These are phyloP conservation scores for Speleostelium caveatum DNA, from an alignment of 78 protist genomes.

Conservation along the genomic window DNA sequence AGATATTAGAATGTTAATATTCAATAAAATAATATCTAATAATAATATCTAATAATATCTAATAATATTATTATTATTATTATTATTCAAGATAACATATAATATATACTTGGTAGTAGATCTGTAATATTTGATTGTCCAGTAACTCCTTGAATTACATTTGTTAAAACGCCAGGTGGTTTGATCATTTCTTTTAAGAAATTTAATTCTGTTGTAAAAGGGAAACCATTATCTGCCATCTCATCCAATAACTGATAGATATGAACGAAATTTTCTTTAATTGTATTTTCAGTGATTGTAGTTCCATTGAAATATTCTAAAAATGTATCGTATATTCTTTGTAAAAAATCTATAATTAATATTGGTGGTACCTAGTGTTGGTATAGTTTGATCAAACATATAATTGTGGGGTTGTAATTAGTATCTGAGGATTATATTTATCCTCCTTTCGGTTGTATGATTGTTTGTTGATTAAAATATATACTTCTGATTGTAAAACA, in stretches of 20 bases:
- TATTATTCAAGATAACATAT: neutral
- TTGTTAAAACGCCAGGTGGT: conserved; percentile 84
- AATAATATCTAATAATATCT: neutral
- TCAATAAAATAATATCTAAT: no score
- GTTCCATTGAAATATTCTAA: conserved; percentile 73
- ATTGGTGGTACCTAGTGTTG: conserved; percentile 81
- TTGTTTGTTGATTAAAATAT: no score
- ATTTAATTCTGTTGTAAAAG: conserved; percentile 92
- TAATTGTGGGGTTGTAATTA: no score
- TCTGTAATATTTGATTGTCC: conserved; percentile 67
- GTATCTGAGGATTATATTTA: no score
- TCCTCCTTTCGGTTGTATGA: no score
- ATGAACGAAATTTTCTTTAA: conserved; percentile 86
- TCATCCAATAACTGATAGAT: conserved; percentile 93
- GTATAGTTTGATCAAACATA: no score
- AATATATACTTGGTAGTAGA: conserved; percentile 60
- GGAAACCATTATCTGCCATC: conserved; percentile 95
- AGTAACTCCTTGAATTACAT: conserved; percentile 27
- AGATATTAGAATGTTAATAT: neutral
- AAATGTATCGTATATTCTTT: conserved; percentile 87
- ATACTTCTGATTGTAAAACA: conserved; percentile 27
- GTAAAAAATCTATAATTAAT: conserved; percentile 87
- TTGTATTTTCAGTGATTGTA: conserved; percentile 32
- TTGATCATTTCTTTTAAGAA: conserved; percentile 89
- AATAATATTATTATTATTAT: conserved; percentile 1